Conservation (phyloP, 768 basidiomycete genomes). For the Galerina marginata region DNA sequence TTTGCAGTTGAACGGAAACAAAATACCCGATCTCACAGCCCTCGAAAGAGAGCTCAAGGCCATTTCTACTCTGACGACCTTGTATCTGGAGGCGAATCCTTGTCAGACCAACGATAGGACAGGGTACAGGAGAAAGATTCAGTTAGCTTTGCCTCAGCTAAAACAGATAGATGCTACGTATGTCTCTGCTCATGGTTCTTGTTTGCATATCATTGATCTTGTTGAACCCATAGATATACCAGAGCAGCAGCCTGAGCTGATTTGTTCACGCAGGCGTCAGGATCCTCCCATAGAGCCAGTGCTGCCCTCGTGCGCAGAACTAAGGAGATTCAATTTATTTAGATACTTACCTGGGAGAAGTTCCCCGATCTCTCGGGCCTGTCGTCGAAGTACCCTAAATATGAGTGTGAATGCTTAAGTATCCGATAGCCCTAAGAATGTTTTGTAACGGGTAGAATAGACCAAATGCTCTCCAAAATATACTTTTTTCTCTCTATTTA, state of each 20-base stretch:
- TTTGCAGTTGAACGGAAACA: constrained; percentile 85
- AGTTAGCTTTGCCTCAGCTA: constrained; percentile 85
- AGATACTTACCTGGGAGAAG: too few species aligned
- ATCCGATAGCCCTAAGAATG: too few species aligned
- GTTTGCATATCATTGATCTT: not conserved
- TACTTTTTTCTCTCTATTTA: not conserved
- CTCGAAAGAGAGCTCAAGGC: constrained; percentile 71
- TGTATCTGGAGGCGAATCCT: constrained; percentile 96
- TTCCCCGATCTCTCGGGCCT: too few species aligned
- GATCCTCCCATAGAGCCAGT: too few species aligned
- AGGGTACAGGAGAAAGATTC: constrained; percentile 88
- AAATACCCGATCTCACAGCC: constrained; percentile 70
- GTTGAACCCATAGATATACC: constrained; percentile 16
- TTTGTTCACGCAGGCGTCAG: not conserved
- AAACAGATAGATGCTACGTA: constrained; percentile 97
- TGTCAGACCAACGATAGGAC: constrained; percentile 80
- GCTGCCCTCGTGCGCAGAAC: too few species aligned
- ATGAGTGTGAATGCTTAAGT: too few species aligned
- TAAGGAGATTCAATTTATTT: too few species aligned
- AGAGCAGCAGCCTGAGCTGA: constrained; percentile 16
- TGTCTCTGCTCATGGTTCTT: constrained; percentile 36
- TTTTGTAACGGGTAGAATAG: not conserved
- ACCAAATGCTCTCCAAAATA: not conserved
- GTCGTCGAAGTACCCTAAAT: too few species aligned
- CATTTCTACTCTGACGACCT: constrained; percentile 72